Base-by-base conservation (phyloP, 2,329 filamentous ascomycete species). In the Trichophyton benhamiae region DNA sequence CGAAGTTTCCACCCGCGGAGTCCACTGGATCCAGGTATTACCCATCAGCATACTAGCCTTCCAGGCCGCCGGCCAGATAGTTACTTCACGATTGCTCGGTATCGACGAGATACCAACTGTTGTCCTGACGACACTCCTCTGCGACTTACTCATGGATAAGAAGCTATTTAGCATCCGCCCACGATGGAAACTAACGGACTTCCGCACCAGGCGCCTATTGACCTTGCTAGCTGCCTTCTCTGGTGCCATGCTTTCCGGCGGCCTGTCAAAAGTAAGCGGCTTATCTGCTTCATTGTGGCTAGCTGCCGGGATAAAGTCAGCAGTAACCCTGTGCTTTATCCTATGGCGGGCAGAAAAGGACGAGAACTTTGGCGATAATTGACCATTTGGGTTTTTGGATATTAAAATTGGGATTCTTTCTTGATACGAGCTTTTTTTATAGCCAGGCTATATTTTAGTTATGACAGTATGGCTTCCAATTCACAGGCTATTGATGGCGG, bases 91-190 rank as follows among this genome's bases (percentile, higher is more conserved):
- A 0, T 66, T 75, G 5, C 66, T 77, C 5, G 66, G 66, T 1
- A 65, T 73, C 15, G 70, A 75, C 41, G 75, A 77, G 62, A 70
- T 77, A 20, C 75, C 75, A 0, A 77, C 74, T 0, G 71, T 76
- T 2, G 75, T 77, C 5, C 66, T 77, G 11, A 77, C 75, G 0
- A 73, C 73, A 1, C 63, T 76, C 2, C 67, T 75, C 6, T 74
- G 72, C 61, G 75, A 77, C 62, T 65, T 76, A 6, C 65, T 75
- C 6, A 69, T 73, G 11, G 75, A 77, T 58, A 67, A 67, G 13
- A 67, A 69, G 6, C 55, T 74, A 20, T 63, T 66, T 8, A 53
- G 36, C 3, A 36, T 36, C 3, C 64, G 63, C 3, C 61, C 60
- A 13, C 64, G 66, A 15, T 67, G 66, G 66, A 67, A 65, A n/a